Base-by-base conservation (phyloP, 306 rosid genomes). In the Prunus kanzakura region DNA sequence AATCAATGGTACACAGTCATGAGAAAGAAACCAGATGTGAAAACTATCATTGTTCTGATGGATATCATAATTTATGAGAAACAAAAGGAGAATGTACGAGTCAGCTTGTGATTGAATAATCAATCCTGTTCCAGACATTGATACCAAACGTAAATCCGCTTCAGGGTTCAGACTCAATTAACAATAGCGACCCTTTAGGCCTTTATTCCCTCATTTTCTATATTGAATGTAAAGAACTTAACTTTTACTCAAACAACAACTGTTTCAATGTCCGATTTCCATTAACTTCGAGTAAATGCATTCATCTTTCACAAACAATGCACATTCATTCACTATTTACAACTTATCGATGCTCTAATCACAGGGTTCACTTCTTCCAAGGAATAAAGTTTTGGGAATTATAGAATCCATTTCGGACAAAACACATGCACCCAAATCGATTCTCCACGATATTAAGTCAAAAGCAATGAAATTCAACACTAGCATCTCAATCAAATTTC, bases 1-100 rank as follows among this genome's bases (percentile, higher is more conserved):
- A 80, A 76, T 46, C 43, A 67, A 52, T 25, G n/a, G 27, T 41
- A 73, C 73, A 16, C 73, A 16, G 38, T 23, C 79, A 80, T 49
- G 61, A 69, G 72, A 79, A 15, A 19, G 51, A 77, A 82, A 50
- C 12, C 46, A 81, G 50, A 25, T 65, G 49, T 55, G 57, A 54
- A 71, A 54, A 55, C 66, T 57, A 46, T 49, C 20, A 25, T 43
- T 73, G 82, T 45, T 60, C 69, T 25, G 64, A 13, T 25, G 32
- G 27, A 41, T 19, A 45, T 65, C 82, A 66, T n/a, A 43, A 9
- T 20, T 52, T 11, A 11, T 1, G 41, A 46, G 35, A 70, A 29
- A 8, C 18, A 3, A 2, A 8, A 10, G 50, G 16, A 77, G 76
- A 55, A 38, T 43, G 50, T 50, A 15, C 18, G 30, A 38, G 43